phyloP scores from a whole-genome alignment of 2,329 filamentous ascomycete genomes.

The Aureobasidium subglaciale region DNA sequence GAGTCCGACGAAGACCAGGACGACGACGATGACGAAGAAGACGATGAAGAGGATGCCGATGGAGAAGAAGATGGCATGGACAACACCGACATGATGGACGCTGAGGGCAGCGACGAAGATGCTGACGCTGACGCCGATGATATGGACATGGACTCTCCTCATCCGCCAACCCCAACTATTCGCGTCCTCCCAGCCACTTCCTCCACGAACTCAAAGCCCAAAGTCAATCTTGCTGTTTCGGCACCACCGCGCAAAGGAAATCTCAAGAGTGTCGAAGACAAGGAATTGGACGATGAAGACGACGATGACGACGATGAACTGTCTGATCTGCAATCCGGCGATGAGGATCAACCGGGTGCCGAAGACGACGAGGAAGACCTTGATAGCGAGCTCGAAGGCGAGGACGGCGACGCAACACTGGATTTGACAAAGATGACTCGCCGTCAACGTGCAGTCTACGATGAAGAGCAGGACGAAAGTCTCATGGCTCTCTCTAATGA shows the following conservation, averaged over 20 bases:
- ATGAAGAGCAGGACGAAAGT: constrained; percentile 40
- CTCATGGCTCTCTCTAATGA: constrained; percentile 53
- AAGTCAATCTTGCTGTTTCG: constrained; percentile 26
- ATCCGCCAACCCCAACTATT: constrained; percentile 30
- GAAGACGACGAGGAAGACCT: constrained; percentile 27
- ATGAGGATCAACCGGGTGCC: constrained; percentile 27
- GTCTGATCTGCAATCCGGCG: constrained; percentile 34
- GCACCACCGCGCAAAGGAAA: constrained; percentile 22
- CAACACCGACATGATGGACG: constrained; percentile 35
- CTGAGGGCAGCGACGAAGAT: constrained; percentile 28
- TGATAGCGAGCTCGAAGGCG: constrained; percentile 35
- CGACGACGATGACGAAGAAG: constrained; percentile 20
- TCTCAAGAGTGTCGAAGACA: constrained; percentile 41
- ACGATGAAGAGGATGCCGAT: constrained; percentile 22
- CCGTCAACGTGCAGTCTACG: constrained; percentile 55
- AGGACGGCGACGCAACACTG: constrained; percentile 45
- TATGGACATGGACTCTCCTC: constrained; percentile 26
- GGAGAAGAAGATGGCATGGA: constrained; percentile 25
- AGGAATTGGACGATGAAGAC: constrained; percentile 43
- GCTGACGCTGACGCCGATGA: constrained; percentile 32
- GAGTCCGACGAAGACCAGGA: constrained; percentile 29
- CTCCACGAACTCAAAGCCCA: constrained; percentile 19
- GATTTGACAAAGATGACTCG: constrained; percentile 62
- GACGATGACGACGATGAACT: constrained; percentile 27
- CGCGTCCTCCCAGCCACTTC: constrained; percentile 17